phyloP scores from a whole-genome alignment of 2,329 filamentous ascomycete genomes.

The Fusarium cyanostomum region DNA sequence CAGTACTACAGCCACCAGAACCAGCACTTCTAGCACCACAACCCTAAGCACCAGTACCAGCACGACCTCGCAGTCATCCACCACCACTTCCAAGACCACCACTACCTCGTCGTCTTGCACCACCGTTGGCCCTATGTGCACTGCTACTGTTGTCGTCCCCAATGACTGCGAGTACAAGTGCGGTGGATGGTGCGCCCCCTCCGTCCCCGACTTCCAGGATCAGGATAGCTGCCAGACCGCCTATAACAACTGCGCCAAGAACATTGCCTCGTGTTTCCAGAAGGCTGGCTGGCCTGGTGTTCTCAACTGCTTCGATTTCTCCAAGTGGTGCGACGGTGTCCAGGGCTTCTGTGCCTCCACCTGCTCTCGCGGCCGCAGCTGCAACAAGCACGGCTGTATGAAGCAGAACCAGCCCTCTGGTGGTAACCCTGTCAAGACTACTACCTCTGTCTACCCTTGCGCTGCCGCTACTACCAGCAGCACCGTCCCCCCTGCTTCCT shows the following conservation, averaged over 20 bases:
- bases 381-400: slow-evolving; percentile 57
- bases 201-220: slow-evolving; percentile 60
- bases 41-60: slow-evolving; percentile 51
- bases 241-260: slow-evolving; percentile 56
- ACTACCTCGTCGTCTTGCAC: slow-evolving; percentile 43
- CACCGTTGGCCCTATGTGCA: slow-evolving; percentile 56
- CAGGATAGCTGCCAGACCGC: slow-evolving; percentile 53
- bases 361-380: slow-evolving; percentile 43
- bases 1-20: slow-evolving; percentile 40
- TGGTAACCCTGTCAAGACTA: slow-evolving; percentile 47
- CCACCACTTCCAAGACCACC: slow-evolving; percentile 37
- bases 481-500: slow-evolving; percentile 45
- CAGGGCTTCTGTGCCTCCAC: slow-evolving; percentile 56
- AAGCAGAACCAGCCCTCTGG: slow-evolving; percentile 53
- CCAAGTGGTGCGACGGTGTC: slow-evolving; percentile 59
- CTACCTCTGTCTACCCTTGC: slow-evolving; percentile 49
- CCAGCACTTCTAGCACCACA: slow-evolving; percentile 42
- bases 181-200: slow-evolving; percentile 63
- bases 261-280: slow-evolving; percentile 61
- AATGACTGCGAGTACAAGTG: slow-evolving; percentile 63
- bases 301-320: slow-evolving; percentile 61
- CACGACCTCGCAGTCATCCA: slow-evolving; percentile 21
- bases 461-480: slow-evolving; percentile 42
- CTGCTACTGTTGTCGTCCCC: slow-evolving; percentile 55
- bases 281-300: slow-evolving; percentile 60